A percentile compares a stretch with the other conserved stretches of the same genome.
These are phyloP conservation scores for Triangularia verruculosa DNA, from an alignment of 2,329 filamentous ascomycete species.

Conservation along the genomic window DNA sequence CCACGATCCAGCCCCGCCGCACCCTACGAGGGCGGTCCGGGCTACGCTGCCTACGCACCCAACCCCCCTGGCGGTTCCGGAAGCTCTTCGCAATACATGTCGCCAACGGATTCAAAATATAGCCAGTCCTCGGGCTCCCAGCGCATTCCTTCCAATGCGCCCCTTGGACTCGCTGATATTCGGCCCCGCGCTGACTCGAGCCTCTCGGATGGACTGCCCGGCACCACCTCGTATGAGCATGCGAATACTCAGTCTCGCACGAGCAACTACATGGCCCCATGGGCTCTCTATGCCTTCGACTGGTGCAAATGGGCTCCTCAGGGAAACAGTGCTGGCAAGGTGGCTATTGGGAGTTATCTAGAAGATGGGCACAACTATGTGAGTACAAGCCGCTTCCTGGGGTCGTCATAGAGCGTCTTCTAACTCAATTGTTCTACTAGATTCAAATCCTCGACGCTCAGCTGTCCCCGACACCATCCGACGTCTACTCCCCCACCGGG, in stretches of 20 bases:
- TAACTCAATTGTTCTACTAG: slow-evolving; percentile 47
- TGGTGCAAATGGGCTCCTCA: slow-evolving; percentile 98
- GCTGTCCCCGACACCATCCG: slow-evolving; percentile 65
- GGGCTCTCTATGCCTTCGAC: slow-evolving; percentile 94
- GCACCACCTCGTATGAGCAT: slow-evolving; percentile 62
- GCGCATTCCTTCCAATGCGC: slow-evolving; percentile 74
- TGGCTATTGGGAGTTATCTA: slow-evolving; percentile 92
- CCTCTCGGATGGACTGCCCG: slow-evolving; percentile 68
- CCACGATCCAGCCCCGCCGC: slow-evolving; percentile 78
- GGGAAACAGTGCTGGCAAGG: slow-evolving; percentile 77
- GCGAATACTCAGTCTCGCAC: slow-evolving; percentile 66
- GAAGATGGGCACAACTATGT: slow-evolving; percentile 99
- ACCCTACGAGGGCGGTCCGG: slow-evolving; percentile 50
- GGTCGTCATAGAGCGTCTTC: not conserved
- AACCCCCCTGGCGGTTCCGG: slow-evolving; percentile 62
- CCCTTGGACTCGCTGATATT: slow-evolving; percentile 88
- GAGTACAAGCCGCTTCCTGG: slow-evolving; percentile 33
- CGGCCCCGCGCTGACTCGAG: slow-evolving; percentile 79
- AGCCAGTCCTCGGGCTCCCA: slow-evolving; percentile 50
- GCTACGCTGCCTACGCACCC: slow-evolving; percentile 55
- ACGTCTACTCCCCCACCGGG: slow-evolving; percentile 65
- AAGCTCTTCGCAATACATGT: slow-evolving; percentile 62
- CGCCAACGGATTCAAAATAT: slow-evolving; percentile 55
- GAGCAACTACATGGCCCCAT: slow-evolving; percentile 90
- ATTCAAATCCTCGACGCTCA: slow-evolving; percentile 97